Evolutionary conservation across 805 yeast species (phyloP), one percentile per base, ranked within the genome.

Genomic region (Zygoascus tannicola): DNA sequence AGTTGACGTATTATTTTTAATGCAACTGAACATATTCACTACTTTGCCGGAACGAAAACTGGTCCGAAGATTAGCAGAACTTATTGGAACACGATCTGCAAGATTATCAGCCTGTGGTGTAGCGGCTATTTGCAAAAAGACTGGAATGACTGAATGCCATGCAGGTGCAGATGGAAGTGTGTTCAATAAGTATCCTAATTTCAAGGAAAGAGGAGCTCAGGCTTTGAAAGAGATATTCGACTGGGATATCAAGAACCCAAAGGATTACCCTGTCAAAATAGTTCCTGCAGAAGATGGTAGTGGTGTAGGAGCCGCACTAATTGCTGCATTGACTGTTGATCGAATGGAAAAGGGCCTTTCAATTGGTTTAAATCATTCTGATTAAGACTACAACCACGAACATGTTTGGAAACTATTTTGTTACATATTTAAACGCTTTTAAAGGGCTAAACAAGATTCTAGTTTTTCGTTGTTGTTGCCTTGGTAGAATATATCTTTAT

Each of bases 121-220:
- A 55, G 97, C 95, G 46, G 97, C 96, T 46, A 80, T 90, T 59
- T 81, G 90, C 64, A 74, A 80, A 62, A 87, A 87, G 79, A 81
- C 90, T 73, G 79, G 78, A 46, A 76, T 80, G 71, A 62, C 54
- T 22, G 66, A 68, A 52, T 73, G 81, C 34, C 87, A 86, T 60
- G 85, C 88, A 66, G 98, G 97, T 44, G 95, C 96, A 50, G 98
- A 90, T 63, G 97, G 98, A 51, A 86, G 96, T 10, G 97, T 90
- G 33, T 85, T 73, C 74, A 86, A 87, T 76, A 83, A 74, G 67
- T 92, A 90, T 70, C 97, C 98, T 41, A 82, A 80, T 45, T 90
- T 90, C 76, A 76, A 81, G 65, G 81, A 80, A 59, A 77, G 95
- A 60, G 95, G 95, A 30, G 94, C 94, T 40, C 73, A 74, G 60